Evolutionary conservation across 2,329 filamentous ascomycete genomes (phyloP), one percentile per base, ranked within the genome.

Genomic region (Ascochyta lentis): DNA sequence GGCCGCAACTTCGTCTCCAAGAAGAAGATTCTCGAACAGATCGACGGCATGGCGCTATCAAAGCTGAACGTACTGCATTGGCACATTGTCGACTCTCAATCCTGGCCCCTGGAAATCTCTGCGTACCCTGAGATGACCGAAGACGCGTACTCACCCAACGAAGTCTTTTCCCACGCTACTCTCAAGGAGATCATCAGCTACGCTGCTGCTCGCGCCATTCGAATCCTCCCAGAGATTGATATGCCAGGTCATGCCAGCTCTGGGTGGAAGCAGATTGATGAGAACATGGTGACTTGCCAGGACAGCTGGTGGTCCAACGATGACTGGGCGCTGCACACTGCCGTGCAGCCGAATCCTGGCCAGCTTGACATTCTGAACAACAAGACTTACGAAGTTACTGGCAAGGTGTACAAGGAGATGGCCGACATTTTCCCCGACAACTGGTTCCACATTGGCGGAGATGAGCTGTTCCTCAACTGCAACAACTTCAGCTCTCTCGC

Each of bases 301-400:
- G 74, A 86, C 68, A 80, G 80, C 22, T 86, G 84, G 84, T 86
- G 84, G 84, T 84, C 81, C 34, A 86, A 86, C 66, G 84, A 86
- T 54, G 70, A 77, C 60, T 86, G 79, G 79, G 55, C 77, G 1
- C 69, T 79, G 22, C 82, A 85, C 61, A 86, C 84, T 2, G 83
- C 80, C 51, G 81, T 84, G 8, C 74, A 85, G 72, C 83, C 83
- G 1, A 84, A 82, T 63, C 83, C 83, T 0, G 83, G 83, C 19
- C 83, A 85, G 58, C 78, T 85, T 45, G 83, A 85, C 56, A 80
- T 84, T 45, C 73, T 84, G 54, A 81, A 84, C 69, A 77, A 81
- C 74, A 80, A 81, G 61, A 84, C 83, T 3, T 85, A 85, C 65
- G 78, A 82, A 27, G 79, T 83, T 3, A 79, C 85, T 1, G 69